Evolutionary conservation across 257 asterid species (phyloP), one percentile per base, ranked within the genome.

Genomic region (Nicotiana benthamiana): DNA sequence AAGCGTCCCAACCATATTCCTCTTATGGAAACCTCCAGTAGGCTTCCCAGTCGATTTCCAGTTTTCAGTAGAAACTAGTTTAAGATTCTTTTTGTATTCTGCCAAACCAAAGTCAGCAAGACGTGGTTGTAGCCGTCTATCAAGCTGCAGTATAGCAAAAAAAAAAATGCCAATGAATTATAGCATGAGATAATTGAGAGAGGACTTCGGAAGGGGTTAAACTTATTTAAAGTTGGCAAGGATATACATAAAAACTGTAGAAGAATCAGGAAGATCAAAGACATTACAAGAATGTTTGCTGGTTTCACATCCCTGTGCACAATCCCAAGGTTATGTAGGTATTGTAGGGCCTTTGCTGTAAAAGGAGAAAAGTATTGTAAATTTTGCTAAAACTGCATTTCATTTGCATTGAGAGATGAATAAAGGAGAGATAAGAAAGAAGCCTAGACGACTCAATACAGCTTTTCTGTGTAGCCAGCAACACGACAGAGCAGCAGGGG

Each of bases 281-380:
- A 80, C 86, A 87, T 95, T 95, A 95, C 99, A 75, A 95, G 99
- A 87, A 95, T 90, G 88, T 95, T 95, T 87, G 97, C 92, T 22
- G 99, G 99, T 90, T 95, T 95, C 84, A 95, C 96, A 90, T 95
- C 99, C 88, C 99, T 91, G 83, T 95, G 99, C 75, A 95, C 91
- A 85, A 95, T 90, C 87, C 98, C 98, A 82, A 95, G 96, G 86
- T 82, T 88, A 88, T 93, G 98, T 82, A 93, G 94, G 88, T 92
- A 93, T 74, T 86, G 88, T 89, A 95, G 87, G 84, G 98, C 86
- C 80, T 91, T 90, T 74, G 98, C 99, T 95, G 98, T 86, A n/a
- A 92, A 86, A 83, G 87, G 86, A 84, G 75, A n/a, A 83, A 30
- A 84, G 51, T 46, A 82, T 13, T 26, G 70, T 87, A 53, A 87